Evolutionary conservation across 371 early-diverging fungal genomes (phyloP), one percentile per base, ranked within the genome.

Genomic region (Rhizopus arrhizus): DNA sequence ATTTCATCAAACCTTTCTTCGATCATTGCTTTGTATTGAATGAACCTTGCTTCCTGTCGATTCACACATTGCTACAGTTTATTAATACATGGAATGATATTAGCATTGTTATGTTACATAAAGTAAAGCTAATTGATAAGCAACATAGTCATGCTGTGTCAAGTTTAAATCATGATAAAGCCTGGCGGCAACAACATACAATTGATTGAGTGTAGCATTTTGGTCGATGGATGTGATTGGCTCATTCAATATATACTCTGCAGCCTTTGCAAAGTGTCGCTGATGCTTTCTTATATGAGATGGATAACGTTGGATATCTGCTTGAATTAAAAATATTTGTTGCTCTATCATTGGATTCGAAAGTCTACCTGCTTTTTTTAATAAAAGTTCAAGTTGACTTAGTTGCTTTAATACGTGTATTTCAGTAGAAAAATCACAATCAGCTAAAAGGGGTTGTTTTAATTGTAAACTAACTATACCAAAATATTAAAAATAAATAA

Each of bases 101-200:
- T 22, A 22, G 2, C 22, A 22, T 22, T 22, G 22, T 22, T 22
- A 22, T 22, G 22, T 22, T 22, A 22, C 22, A 66, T 84, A 85
- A 13, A 85, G 65, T 13, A 85, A 65, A 16, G 85, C 85, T 13
- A 83, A 47, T 57, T 85, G 85, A 62, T 85, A 81, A 11, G 85
- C 82, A 32, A 85, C 74, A 48, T 80, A 85, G 52, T 78, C 78
- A 60, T 83, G 85, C 29, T 84, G 75, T 22, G 66, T 35, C 34
- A 84, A 60, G 42, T 57, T 38, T 10, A 81, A 33, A 48, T 80
- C 78, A 42, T 79, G 68, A 48, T 80, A 78, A 3, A 85, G 68
- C 56, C 83, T 80, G 16, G 74, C 55, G 4, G 85, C 73, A 15
- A 76, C 72, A 5, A 76, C 68, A 10, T 80, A 80, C 5, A 85